Conservation (phyloP, 805 yeast species). For the Candida nitratophila region DNA sequence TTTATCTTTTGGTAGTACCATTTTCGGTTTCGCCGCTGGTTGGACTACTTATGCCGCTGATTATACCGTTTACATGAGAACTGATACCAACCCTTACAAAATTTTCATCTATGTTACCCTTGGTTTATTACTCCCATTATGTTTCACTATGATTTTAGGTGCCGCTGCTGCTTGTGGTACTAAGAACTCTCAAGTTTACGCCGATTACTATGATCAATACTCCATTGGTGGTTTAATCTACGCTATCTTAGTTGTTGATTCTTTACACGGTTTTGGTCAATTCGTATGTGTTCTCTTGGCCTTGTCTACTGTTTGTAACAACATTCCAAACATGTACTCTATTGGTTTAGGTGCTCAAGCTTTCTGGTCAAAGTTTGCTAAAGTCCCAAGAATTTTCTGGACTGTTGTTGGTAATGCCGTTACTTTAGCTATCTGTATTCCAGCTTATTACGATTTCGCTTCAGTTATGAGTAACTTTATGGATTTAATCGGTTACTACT, state of each 20-base stretch:
- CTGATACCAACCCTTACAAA: conserved; percentile 47
- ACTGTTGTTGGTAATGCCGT: conserved; percentile 67
- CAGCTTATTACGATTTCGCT: conserved; percentile 73
- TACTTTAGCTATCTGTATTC: conserved; percentile 81
- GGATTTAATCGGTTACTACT: conserved; percentile 88
- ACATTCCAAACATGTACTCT: conserved; percentile 92
- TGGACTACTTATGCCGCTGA: conserved; percentile 94
- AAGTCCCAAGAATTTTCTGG: conserved; percentile 81
- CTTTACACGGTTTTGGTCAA: conserved; percentile 84
- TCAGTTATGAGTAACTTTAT: conserved; percentile 76
- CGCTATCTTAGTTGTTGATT: conserved; percentile 68
- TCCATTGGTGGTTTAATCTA: conserved; percentile 80
- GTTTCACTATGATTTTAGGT: conserved; percentile 73
- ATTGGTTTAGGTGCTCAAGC: conserved; percentile 83
- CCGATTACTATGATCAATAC: conserved; percentile 40
- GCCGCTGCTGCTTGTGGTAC: conserved; percentile 79
- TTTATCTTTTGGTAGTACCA: conserved; percentile 73
- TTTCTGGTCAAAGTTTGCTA: conserved; percentile 65
- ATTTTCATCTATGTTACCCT: conserved; percentile 56
- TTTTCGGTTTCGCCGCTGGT: conserved; percentile 87
- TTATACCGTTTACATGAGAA: conserved; percentile 82
- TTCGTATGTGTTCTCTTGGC: conserved; percentile 83
- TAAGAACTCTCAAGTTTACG: conserved; percentile 34
- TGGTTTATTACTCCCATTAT: conserved; percentile 64
- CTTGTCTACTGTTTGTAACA: conserved; percentile 82